These are phyloP conservation scores for Hysterangium stoloniferum DNA, from an alignment of 768 basidiomycete genomes.

Conservation along the genomic window DNA sequence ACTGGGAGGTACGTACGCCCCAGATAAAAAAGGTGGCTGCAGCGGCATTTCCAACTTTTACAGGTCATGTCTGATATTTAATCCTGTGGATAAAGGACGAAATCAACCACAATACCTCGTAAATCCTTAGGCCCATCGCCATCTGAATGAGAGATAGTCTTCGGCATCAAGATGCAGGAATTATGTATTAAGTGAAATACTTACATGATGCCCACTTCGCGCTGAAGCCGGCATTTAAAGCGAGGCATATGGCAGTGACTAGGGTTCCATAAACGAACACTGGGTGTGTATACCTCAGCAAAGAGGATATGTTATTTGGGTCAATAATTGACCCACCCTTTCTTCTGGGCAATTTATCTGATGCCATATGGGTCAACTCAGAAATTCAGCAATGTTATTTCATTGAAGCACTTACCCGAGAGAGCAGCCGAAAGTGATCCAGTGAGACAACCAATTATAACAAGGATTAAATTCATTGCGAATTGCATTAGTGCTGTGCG, in stretches of 20 bases:
- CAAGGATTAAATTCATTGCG: conserved; percentile 11
- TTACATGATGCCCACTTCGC: conserved; percentile 14
- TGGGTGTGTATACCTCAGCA: too few relatives aligned
- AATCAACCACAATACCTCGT: conserved; percentile 16
- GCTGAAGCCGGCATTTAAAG: conserved; percentile 18
- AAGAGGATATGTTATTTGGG: neutral
- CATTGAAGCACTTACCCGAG: too few relatives aligned
- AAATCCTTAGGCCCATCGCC: conserved; percentile 12
- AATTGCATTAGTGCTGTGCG: conserved; percentile 11
- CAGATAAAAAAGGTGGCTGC: conserved; percentile 27
- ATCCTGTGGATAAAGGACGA: too few relatives aligned
- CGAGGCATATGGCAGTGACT: conserved; percentile 17
- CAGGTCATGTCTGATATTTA: too few relatives aligned
- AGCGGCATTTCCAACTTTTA: conserved; percentile 17
- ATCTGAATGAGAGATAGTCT: too few relatives aligned
- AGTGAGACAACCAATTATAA: conserved; percentile 5
- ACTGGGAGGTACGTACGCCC: conserved; percentile 2
- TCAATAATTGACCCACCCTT: conserved; percentile 8
- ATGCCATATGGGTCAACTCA: conserved; percentile 20
- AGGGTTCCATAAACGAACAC: conserved; percentile 27
- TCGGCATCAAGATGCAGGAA: too few relatives aligned
- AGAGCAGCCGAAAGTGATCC: conserved; percentile 8
- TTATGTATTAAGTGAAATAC: neutral
- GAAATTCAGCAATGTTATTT: too few relatives aligned
- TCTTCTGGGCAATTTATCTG: conserved; percentile 23